Percentiles rank a stretch among this genome's conserved stretches.
Conservation (phyloP, 805 yeast species). For the Suhomyces pyralidae region DNA sequence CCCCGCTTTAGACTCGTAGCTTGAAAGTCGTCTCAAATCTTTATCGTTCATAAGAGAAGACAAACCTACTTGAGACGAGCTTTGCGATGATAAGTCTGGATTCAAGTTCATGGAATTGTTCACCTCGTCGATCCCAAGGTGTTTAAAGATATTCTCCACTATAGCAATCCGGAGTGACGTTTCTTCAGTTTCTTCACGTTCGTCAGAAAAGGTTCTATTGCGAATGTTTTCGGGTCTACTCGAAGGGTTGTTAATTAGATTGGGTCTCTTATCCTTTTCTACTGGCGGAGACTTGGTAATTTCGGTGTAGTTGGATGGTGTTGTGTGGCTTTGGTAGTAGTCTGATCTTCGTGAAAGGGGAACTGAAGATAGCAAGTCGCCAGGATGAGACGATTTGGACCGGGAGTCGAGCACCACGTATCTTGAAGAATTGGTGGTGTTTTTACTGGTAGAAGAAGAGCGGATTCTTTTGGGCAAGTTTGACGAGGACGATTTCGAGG, state of each 20-base stretch:
- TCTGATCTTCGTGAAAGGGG: slow-evolving; percentile 54
- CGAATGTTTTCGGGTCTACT: slow-evolving; percentile 15
- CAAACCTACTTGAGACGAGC: slow-evolving; percentile 30
- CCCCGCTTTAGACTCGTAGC: slow-evolving; percentile 19
- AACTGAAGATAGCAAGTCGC: slow-evolving; percentile 79
- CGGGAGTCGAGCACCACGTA: slow-evolving; percentile 50
- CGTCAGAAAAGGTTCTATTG: slow-evolving; percentile 48
- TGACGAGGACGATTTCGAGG: neutral
- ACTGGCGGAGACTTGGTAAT: too few relatives aligned
- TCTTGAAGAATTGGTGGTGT: slow-evolving; percentile 22
- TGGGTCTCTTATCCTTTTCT: neutral
- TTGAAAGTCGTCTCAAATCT: slow-evolving; percentile 2
- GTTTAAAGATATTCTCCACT: slow-evolving; percentile 65
- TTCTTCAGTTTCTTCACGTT: slow-evolving; percentile 68
- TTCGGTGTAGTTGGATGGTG: neutral
- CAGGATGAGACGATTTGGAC: slow-evolving; percentile 64
- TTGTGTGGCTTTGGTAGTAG: slow-evolving; percentile 20
- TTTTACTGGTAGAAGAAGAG: neutral
- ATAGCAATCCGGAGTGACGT: slow-evolving; percentile 59
- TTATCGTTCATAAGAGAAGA: slow-evolving; percentile 18
- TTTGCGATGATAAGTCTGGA: slow-evolving; percentile 18
- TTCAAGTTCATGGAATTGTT: neutral
- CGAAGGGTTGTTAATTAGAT: neutral
- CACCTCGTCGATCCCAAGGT: slow-evolving; percentile 55
- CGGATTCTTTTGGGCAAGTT: neutral